A percentile compares a stretch with the other conserved stretches of the same genome.
These are phyloP conservation scores for Didymella lethalis DNA, from an alignment of 2,329 filamentous ascomycete species.

Conservation along the genomic window DNA sequence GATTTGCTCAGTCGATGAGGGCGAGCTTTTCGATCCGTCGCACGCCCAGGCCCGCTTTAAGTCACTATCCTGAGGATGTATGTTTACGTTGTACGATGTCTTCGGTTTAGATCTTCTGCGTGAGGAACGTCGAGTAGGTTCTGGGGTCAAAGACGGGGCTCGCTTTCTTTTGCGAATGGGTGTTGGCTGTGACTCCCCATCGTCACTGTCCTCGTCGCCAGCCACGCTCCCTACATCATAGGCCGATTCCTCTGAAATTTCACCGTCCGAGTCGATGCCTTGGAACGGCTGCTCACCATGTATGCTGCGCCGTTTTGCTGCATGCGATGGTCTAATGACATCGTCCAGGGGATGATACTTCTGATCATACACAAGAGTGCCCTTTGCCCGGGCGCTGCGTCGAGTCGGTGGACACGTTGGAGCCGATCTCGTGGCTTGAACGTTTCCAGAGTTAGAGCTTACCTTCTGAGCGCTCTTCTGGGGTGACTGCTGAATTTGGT, in stretches of 20 bases:
- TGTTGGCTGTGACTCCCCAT: constrained; percentile 3
- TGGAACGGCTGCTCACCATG: constrained; percentile 26
- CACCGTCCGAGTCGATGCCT: constrained; percentile 10
- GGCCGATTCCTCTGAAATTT: constrained; percentile 8
- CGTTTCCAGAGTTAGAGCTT: not conserved
- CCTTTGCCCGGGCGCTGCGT: constrained; percentile 17
- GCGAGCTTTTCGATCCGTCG: constrained; percentile 12
- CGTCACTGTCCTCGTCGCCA: constrained; percentile 21
- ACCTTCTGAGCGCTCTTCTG: not conserved
- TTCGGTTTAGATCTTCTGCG: constrained; percentile 30
- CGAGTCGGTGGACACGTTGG: constrained; percentile 2
- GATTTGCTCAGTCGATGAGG: constrained; percentile 6
- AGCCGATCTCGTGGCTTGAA: not conserved
- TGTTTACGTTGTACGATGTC: constrained; percentile 35
- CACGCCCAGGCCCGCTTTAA: constrained; percentile 18
- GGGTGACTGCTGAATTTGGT: not conserved
- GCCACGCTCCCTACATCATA: constrained; percentile 5
- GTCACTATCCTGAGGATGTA: constrained; percentile 43
- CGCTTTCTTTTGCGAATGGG: constrained; percentile 25
- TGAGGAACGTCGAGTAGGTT: constrained; percentile 35
- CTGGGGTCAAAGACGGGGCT: not conserved
- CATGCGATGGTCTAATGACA: constrained; percentile 35
- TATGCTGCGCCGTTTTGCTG: constrained; percentile 37
- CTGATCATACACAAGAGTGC: constrained; percentile 40
- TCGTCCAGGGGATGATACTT: constrained; percentile 49